These are phyloP conservation scores for Zygotorulaspora mrakii DNA, from an alignment of 1,139 yeast species.

Conservation along the genomic window DNA sequence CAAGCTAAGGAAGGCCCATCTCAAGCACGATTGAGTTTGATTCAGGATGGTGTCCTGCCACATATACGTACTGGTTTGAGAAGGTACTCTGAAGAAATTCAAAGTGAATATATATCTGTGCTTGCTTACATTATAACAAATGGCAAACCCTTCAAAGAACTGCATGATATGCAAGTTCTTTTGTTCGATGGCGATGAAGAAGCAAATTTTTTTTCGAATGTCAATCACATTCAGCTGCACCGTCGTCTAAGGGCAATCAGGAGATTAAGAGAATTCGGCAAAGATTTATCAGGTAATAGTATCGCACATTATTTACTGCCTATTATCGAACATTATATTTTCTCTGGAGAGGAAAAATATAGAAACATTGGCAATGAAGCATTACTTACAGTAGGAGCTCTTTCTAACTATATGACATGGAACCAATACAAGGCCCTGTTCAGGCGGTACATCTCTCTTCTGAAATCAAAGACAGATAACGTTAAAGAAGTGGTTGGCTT, in stretches of 20 bases:
- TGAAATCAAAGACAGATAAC: slow-evolving; percentile 48
- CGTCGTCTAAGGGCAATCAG: slow-evolving; percentile 81
- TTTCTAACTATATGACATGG: slow-evolving; percentile 65
- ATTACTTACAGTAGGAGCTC: slow-evolving; percentile 54
- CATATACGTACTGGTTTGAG: slow-evolving; percentile 67
- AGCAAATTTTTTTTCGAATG: slow-evolving; percentile 75
- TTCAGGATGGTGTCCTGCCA: slow-evolving; percentile 61
- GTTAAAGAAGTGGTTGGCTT: slow-evolving; percentile 61
- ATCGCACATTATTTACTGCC: slow-evolving; percentile 83
- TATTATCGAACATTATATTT: slow-evolving; percentile 72
- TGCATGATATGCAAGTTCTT: slow-evolving; percentile 66
- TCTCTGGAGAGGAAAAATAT: slow-evolving; percentile 50
- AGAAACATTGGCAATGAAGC: slow-evolving; percentile 76
- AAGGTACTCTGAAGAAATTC: slow-evolving; percentile 56
- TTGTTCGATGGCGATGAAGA: slow-evolving; percentile 71
- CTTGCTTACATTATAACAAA: slow-evolving; percentile 60
- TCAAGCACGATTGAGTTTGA: slow-evolving; percentile 41
- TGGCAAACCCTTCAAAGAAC: slow-evolving; percentile 48
- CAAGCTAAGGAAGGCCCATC: slow-evolving; percentile 40
- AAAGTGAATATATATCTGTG: slow-evolving; percentile 65
- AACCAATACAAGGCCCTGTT: slow-evolving; percentile 75
- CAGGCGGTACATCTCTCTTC: slow-evolving; percentile 61
- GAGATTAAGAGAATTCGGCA: slow-evolving; percentile 47
- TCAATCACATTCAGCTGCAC: slow-evolving; percentile 79
- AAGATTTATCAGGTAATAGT: slow-evolving; percentile 49